phyloP scores from a whole-genome alignment of 805 yeast species.

The Cyberlindnera bimundalis region DNA sequence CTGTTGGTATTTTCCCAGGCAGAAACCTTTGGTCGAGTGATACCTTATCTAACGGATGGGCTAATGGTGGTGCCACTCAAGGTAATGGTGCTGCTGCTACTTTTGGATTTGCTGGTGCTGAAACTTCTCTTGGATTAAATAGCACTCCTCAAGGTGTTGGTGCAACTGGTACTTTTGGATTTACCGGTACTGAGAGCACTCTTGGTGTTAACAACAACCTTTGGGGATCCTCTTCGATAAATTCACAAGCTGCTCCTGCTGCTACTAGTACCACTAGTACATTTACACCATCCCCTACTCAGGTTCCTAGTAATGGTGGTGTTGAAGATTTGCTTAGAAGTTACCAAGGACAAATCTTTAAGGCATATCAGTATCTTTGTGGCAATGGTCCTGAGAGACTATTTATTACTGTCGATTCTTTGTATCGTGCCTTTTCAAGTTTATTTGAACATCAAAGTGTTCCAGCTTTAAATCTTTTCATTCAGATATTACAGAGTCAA shows the following conservation, averaged over 20 bases:
- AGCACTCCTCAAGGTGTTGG: no score
- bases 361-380: constrained; percentile 8
- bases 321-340: constrained; percentile 7
- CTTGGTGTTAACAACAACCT: no score
- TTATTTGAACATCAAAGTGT: constrained; percentile 1
- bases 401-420: constrained; percentile 3
- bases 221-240: neutral
- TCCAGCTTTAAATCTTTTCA: constrained; percentile 11
- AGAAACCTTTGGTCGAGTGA: constrained; percentile 8
- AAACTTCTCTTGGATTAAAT: no score
- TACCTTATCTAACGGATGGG: constrained; percentile 6
- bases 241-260: neutral
- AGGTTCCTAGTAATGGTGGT: neutral
- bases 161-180: no score
- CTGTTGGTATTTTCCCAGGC: constrained; percentile 8
- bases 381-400: constrained; percentile 3
- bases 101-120: no score
- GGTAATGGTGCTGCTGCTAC: no score
- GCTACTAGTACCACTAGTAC: neutral
- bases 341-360: constrained; percentile 10
- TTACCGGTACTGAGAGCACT: no score
- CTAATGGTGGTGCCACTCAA: no score
- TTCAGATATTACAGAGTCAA: constrained; percentile 13
- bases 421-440: constrained; percentile 6
- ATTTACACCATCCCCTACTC: neutral